phyloP scores from a whole-genome alignment of 2,329 filamentous ascomycete genomes.

The Cladosporium velox region DNA sequence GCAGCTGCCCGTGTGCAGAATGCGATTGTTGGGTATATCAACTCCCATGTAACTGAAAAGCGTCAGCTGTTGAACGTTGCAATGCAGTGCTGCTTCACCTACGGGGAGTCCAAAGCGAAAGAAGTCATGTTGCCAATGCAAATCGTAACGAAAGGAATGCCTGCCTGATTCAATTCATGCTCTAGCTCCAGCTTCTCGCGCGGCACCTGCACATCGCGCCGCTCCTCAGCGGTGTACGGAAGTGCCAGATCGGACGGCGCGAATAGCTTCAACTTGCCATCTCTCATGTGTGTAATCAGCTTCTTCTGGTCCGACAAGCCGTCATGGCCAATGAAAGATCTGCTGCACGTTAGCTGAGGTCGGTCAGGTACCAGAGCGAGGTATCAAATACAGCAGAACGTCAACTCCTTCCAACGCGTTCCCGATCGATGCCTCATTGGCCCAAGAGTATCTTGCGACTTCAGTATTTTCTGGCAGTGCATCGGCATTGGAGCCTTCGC shows the following conservation, averaged over 20 bases:
- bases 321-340: conserved; percentile 5
- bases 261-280: not conserved
- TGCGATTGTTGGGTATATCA: conserved; percentile 7
- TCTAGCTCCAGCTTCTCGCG: conserved; percentile 2
- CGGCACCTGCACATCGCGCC: not conserved
- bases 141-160: conserved; percentile 2
- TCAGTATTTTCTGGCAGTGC: not conserved
- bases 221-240: conserved; percentile 3
- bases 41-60: conserved; percentile 1
- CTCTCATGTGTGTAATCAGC: not conserved
- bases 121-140: conserved; percentile 13
- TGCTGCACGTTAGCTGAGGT: not conserved
- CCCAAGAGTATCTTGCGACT: not conserved
- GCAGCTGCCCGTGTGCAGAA: conserved; percentile 2
- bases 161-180: not conserved
- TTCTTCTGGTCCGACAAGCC: not conserved
- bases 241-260: conserved; percentile 10
- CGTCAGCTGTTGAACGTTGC: not conserved
- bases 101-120: conserved; percentile 8
- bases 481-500: not conserved
- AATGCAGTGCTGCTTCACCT: not conserved
- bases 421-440: not conserved
- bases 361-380: not conserved
- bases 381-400: not conserved
- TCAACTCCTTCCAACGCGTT: not conserved